Evolutionary conservation across 371 early-diverging fungal species (phyloP).

Genomic region (Phascolomyces articulosus): DNA sequence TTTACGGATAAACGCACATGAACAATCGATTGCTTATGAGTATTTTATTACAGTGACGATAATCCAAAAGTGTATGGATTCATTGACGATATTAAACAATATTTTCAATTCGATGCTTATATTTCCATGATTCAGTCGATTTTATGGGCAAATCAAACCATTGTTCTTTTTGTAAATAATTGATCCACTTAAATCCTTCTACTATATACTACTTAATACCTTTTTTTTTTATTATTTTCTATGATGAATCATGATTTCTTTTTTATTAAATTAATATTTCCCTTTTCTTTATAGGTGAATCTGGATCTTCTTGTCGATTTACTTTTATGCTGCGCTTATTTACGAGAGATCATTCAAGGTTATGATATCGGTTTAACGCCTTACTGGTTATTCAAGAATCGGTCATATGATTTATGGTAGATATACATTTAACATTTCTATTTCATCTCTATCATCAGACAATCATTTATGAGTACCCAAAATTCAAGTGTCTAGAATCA

Average conservation of each 20-base stretch:
- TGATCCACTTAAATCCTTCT: no score
- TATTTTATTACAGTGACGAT: slow-evolving; percentile 16
- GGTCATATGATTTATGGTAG: slow-evolving; percentile 56
- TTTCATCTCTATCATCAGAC: no score
- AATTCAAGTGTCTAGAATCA: no score
- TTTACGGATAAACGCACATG: slow-evolving; percentile 22
- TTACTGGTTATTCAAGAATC: slow-evolving; percentile 61
- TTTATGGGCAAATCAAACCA: slow-evolving; percentile 22
- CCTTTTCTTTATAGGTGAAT: slow-evolving; percentile 43
- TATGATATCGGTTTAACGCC: slow-evolving; percentile 49
- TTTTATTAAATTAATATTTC: background rate
- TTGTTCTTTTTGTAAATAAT: slow-evolving; percentile 32
- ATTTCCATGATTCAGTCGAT: slow-evolving; percentile 10
- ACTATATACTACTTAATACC: no score
- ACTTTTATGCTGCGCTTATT: slow-evolving; percentile 65
- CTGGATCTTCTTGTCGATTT: slow-evolving; percentile 62
- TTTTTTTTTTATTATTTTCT: no score
- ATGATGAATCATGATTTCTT: background rate
- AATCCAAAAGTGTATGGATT: slow-evolving; percentile 19
- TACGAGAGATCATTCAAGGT: slow-evolving; percentile 68
- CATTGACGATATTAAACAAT: slow-evolving; percentile 22
- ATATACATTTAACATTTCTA: background rate
- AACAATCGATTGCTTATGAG: no score
- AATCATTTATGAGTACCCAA: no score
- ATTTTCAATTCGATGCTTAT: slow-evolving; percentile 14